Base-by-base conservation (phyloP, 202 grass and related monocot genomes). In the Saccharum hybrid region DNA sequence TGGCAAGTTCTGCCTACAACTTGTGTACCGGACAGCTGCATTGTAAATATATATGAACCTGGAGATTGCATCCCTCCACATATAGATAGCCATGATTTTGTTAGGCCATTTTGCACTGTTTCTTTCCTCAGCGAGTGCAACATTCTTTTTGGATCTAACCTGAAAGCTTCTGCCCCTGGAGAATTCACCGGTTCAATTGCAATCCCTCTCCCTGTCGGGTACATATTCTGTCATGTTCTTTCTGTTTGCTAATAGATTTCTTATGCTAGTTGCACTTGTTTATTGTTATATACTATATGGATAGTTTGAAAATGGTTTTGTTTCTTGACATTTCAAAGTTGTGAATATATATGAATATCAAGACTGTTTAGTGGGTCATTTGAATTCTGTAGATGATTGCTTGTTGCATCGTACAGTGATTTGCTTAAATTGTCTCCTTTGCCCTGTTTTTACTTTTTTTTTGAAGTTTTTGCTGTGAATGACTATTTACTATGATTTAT, bases 51-150 rank as follows among this genome's bases (percentile, higher is more conserved):
- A 63, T 98, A 95, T 87, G 96, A 98, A 57, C 85, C 86, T 31
- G 92, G 83, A 81, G 96, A 98, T 85, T 98, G 96, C 89, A 98
- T 98, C 11, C 92, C 96, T 41, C 96, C 96, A 38, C 96, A 98
- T 79, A 95, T 93, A 22, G 96, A 98, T 69, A 94, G 93, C 73
- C 96, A 95, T 79, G 92, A 98, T 87, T 98, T 98, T 83, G 69
- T 93, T 18, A 59, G 92, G 48, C 96, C 96, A 76, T 98, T 98
- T 76, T 98, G 89, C 67, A 98, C 92, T 6, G 92, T 90, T 38
- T 95, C 96, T 21, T 93, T 98, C 40, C 87, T 95, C 43, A 95
- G 90, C 1, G 88, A 97, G 51, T 97, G 95, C 65, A 66, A 88
- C 57, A 93, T 97, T 42, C 66, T 93, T 72, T 97, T 97, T 40